Conservation (phyloP, 257 asterid genomes). For the Gynochthodes officinalis region DNA sequence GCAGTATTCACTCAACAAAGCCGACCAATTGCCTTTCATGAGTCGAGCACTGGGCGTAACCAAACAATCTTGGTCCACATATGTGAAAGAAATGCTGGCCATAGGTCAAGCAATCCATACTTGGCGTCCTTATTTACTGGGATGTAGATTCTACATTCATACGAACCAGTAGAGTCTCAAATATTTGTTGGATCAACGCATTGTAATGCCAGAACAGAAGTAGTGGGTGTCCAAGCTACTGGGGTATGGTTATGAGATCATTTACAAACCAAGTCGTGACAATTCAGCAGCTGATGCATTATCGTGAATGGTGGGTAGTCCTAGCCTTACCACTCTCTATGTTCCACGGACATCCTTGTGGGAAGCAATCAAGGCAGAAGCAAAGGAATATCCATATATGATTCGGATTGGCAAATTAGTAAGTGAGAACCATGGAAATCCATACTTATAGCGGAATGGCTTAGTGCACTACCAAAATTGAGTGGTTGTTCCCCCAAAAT, state of each 20-base stretch:
- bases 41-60: background rate
- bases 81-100: background rate
- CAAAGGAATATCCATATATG: background rate
- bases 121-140: background rate
- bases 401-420: background rate
- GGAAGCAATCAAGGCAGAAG: background rate
- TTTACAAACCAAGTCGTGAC: background rate
- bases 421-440: background rate
- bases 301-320: background rate
- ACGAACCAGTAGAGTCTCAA: background rate
- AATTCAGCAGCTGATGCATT: slow-evolving; percentile 6
- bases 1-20: background rate
- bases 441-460: background rate
- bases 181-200: background rate
- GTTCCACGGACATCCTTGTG: background rate
- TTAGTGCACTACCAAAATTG: background rate
- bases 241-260: slow-evolving; percentile 9
- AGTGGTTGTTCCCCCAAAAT: background rate
- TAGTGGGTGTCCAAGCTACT: background rate
- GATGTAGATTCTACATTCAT: background rate
- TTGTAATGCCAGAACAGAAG: slow-evolving; percentile 4
- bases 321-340: too few relatives aligned
- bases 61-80: background rate
- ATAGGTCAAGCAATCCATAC: background rate
- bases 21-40: background rate